Conservation (phyloP, 768 basidiomycete species). For the Mrakia gelida region DNA sequence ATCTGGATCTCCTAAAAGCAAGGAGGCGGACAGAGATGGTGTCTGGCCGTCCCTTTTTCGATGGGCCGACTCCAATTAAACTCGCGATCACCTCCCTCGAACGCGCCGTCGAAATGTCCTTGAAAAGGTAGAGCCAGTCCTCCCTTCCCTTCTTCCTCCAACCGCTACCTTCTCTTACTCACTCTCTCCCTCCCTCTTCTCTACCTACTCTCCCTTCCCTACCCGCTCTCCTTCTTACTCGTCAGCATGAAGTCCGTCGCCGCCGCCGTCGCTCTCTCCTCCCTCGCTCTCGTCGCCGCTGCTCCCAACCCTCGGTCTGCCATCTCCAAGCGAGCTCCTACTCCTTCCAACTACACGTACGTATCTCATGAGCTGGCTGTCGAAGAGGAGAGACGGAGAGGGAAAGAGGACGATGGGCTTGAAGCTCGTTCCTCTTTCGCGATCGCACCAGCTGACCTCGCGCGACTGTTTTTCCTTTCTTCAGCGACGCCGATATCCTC, state of each 20-base stretch:
- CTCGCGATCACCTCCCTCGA: too few species aligned
- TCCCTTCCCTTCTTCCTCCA: background rate
- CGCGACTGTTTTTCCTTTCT: background rate
- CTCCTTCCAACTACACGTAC: background rate
- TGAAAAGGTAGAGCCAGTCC: background rate
- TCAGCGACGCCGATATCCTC: constrained; percentile 21
- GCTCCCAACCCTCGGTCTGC: background rate
- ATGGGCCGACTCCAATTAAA: too few species aligned
- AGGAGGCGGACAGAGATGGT: too few species aligned
- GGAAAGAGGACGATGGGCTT: background rate
- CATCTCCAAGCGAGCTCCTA: background rate
- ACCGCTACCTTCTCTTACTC: background rate
- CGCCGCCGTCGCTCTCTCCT: background rate
- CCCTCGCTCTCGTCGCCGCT: background rate
- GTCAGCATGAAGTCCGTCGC: background rate
- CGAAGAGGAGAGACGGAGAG: background rate
- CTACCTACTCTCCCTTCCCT: background rate
- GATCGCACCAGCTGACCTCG: background rate
- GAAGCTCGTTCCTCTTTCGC: background rate
- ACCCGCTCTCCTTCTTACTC: background rate
- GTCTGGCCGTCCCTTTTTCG: too few species aligned
- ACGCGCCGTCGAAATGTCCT: too few species aligned
- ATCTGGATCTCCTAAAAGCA: too few species aligned
- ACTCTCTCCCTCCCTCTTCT: background rate
- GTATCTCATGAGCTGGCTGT: background rate